phyloP scores from a whole-genome alignment of 805 yeast species.

The Spathaspora arborariae region DNA sequence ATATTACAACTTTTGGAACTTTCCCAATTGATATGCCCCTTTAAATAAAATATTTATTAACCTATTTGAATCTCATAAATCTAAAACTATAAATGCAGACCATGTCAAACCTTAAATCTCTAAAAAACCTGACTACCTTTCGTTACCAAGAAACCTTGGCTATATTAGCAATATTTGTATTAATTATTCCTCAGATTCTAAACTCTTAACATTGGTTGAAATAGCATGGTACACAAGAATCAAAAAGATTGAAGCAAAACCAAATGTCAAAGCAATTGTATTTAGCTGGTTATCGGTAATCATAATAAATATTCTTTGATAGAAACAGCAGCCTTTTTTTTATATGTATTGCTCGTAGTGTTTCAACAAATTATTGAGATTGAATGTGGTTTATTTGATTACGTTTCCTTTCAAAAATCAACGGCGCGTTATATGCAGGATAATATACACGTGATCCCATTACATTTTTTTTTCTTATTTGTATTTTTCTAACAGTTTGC shows the following conservation, averaged over 20 bases:
- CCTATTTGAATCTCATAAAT: not conserved
- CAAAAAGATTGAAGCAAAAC: conserved; percentile 65
- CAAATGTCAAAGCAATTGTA: conserved; percentile 67
- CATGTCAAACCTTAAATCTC: not conserved
- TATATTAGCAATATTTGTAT: not conserved
- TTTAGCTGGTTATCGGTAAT: conserved; percentile 81
- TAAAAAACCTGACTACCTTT: not conserved
- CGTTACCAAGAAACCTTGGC: not conserved
- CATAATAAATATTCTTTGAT: conserved; percentile 41
- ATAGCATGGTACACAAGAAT: conserved; percentile 71
- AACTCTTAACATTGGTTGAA: conserved; percentile 41
- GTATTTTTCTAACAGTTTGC: not conserved
- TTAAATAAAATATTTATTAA: not conserved
- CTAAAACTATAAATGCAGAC: not conserved
- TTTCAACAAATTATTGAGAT: not conserved
- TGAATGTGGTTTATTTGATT: not conserved
- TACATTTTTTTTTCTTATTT: not conserved
- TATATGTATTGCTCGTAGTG: not conserved
- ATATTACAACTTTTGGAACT: too few relatives aligned
- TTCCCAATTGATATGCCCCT: too few relatives aligned
- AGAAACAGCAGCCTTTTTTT: not conserved
- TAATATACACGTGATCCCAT: not conserved
- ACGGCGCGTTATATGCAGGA: not conserved
- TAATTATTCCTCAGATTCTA: conserved; percentile 3
- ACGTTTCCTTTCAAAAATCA: not conserved